phyloP scores from a whole-genome alignment of 768 basidiomycete genomes.

The Asterophora lycoperdoides region DNA sequence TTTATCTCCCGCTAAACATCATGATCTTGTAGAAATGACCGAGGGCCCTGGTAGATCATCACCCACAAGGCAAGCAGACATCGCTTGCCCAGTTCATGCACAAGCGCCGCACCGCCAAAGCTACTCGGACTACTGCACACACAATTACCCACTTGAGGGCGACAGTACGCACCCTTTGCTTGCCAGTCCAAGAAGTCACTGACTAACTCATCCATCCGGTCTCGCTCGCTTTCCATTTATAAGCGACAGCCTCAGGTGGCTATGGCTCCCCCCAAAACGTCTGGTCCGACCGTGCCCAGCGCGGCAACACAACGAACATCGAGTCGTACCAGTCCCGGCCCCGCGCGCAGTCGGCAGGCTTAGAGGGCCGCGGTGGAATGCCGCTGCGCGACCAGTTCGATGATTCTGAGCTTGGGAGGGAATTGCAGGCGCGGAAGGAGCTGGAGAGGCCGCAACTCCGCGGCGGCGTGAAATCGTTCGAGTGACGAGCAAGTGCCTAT shows the following conservation, averaged over 20 bases:
- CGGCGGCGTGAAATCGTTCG: not conserved
- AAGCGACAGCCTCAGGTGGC: conserved; percentile 25
- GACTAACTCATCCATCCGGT: not conserved
- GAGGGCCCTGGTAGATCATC: not conserved
- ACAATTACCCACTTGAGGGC: conserved; percentile 13
- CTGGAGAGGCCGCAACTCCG: not conserved
- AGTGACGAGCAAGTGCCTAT: not conserved
- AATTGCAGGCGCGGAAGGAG: conserved; percentile 1
- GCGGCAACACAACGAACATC: conserved; percentile 16
- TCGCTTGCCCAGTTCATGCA: too few relatives aligned
- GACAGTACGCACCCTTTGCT: conserved; percentile 7
- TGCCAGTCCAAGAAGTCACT: too few relatives aligned
- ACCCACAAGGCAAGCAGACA: not conserved
- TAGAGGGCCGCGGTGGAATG: not conserved
- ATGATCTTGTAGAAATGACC: not conserved
- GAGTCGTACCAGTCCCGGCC: conserved; percentile 5
- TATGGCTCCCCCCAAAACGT: conserved; percentile 21
- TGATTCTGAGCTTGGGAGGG: conserved; percentile 16
- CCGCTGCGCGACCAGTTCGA: conserved; percentile 17
- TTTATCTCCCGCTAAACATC: too few relatives aligned
- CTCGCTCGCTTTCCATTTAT: not conserved
- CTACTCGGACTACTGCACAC: conserved; percentile 9
- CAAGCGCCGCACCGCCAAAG: not conserved
- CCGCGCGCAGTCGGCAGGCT: conserved; percentile 17
- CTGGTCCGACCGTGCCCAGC: conserved; percentile 24